Evolutionary conservation across 306 rosid genomes (phyloP).

Genomic region (Glycine latifolia): DNA sequence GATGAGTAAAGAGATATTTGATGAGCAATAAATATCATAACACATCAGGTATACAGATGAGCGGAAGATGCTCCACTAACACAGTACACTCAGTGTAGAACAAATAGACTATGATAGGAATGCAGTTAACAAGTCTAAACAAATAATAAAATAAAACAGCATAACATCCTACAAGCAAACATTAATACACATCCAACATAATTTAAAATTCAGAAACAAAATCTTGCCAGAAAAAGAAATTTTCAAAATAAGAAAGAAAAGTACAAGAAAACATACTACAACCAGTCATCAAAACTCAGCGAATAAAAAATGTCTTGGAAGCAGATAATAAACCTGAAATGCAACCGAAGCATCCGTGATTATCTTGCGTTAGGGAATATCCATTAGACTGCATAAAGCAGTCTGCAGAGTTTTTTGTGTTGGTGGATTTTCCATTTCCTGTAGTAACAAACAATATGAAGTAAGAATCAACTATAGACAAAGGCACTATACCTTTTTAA

Average conservation of each 20-base stretch:
- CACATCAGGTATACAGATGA: background rate
- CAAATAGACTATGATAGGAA: slow-evolving; percentile 7
- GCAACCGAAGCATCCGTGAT: slow-evolving; percentile 70
- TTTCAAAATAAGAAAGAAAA: slow-evolving; percentile 14
- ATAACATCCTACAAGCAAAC: slow-evolving; percentile 17
- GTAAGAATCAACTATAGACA: slow-evolving; percentile 42
- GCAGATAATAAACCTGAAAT: slow-evolving; percentile 64
- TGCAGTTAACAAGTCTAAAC: background rate
- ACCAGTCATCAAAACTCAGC: slow-evolving; percentile 19
- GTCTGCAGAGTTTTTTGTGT: slow-evolving; percentile 62
- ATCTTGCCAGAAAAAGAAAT: background rate
- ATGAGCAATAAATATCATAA: background rate
- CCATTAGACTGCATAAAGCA: slow-evolving; percentile 64
- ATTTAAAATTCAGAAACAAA: slow-evolving; percentile 30
- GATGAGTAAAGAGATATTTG: background rate
- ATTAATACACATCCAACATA: slow-evolving; percentile 21
- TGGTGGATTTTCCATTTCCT: slow-evolving; percentile 71
- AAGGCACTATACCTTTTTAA: too few species aligned
- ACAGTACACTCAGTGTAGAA: slow-evolving; percentile 6
- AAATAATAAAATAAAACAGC: background rate
- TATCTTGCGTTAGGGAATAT: slow-evolving; percentile 68
- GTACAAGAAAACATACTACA: slow-evolving; percentile 28
- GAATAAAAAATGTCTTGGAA: slow-evolving; percentile 25
- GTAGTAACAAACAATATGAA: slow-evolving; percentile 19
- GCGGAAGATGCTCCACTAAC: slow-evolving; percentile 16